These are phyloP conservation scores for Spencermartinsiella europaea DNA, from an alignment of 805 yeast genomes.

Conservation along the genomic window DNA sequence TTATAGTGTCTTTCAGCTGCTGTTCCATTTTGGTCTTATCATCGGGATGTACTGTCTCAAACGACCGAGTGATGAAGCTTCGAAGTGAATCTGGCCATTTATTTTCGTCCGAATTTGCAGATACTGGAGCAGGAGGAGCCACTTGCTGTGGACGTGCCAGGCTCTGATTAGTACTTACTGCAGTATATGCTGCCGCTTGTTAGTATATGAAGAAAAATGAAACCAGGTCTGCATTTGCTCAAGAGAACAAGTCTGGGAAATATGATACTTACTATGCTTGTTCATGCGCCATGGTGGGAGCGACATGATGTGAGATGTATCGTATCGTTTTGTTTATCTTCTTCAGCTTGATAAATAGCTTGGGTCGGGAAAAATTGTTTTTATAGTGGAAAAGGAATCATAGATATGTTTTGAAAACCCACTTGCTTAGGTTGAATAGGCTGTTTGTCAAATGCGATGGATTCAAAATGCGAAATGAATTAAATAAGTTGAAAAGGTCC, in stretches of 20 bases:
- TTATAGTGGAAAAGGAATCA: too few relatives aligned
- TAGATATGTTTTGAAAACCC: too few relatives aligned
- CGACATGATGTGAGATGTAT: conserved; percentile 14
- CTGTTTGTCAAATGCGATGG: too few relatives aligned
- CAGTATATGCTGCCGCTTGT: neutral
- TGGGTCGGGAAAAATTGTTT: too few relatives aligned
- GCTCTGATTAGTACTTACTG: neutral
- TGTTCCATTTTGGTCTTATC: conserved; percentile 39
- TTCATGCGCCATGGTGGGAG: conserved; percentile 20
- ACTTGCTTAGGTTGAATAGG: too few relatives aligned
- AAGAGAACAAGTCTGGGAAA: too few relatives aligned
- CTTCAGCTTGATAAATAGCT: too few relatives aligned
- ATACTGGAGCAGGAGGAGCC: conserved; percentile 8
- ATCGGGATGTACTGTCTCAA: conserved; percentile 37
- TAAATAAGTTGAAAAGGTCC: too few relatives aligned
- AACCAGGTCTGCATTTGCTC: too few relatives aligned
- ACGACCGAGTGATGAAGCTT: conserved; percentile 45
- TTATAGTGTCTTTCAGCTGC: conserved; percentile 47
- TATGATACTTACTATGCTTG: neutral
- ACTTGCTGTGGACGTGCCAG: neutral
- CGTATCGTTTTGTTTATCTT: too few relatives aligned
- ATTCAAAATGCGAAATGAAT: too few relatives aligned
- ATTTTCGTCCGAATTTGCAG: conserved; percentile 1
- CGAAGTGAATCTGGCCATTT: conserved; percentile 55
- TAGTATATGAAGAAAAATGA: too few relatives aligned